Evolutionary conservation across 768 basidiomycete genomes (phyloP).

Genomic region (Mycena sanguinolenta): DNA sequence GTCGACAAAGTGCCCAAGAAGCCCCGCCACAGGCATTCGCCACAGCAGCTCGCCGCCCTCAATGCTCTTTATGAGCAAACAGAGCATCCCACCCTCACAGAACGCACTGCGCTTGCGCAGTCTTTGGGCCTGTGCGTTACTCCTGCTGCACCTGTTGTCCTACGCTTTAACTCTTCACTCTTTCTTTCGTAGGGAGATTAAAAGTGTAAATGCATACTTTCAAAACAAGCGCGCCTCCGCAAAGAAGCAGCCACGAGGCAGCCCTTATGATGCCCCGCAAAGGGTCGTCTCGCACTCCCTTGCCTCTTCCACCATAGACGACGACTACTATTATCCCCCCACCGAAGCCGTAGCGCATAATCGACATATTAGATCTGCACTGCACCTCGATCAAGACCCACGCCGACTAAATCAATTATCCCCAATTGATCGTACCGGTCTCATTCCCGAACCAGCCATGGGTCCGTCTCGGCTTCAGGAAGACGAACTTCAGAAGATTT

Average conservation of each 20-base stretch:
- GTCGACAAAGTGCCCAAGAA: conserved; percentile 71
- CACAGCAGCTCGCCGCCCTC: conserved; percentile 78
- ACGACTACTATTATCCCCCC: conserved; percentile 34
- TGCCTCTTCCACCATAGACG: conserved; percentile 23
- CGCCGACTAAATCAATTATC: conserved; percentile 26
- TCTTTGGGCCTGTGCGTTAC: conserved; percentile 80
- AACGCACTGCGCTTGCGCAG: conserved; percentile 76
- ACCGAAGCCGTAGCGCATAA: background rate
- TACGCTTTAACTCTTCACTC: conserved; percentile 16
- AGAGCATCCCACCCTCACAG: conserved; percentile 80
- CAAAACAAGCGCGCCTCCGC: conserved; percentile 88
- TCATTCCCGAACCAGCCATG: conserved; percentile 5
- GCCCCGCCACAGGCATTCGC: conserved; percentile 82
- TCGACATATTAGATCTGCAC: conserved; percentile 27
- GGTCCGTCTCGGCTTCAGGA: conserved; percentile 65
- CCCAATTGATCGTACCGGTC: conserved; percentile 11
- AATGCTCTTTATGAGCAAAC: conserved; percentile 84
- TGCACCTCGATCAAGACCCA: conserved; percentile 33
- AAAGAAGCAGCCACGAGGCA: conserved; percentile 72
- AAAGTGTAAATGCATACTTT: conserved; percentile 90
- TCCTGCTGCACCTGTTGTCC: conserved; percentile 32
- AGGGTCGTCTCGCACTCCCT: conserved; percentile 43
- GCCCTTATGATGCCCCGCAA: conserved; percentile 35
- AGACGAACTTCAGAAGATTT: conserved; percentile 77
- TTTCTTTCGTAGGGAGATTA: conserved; percentile 72